Evolutionary conservation across 2,329 filamentous ascomycete species (phyloP).

Genomic region (Eutypa lata): DNA sequence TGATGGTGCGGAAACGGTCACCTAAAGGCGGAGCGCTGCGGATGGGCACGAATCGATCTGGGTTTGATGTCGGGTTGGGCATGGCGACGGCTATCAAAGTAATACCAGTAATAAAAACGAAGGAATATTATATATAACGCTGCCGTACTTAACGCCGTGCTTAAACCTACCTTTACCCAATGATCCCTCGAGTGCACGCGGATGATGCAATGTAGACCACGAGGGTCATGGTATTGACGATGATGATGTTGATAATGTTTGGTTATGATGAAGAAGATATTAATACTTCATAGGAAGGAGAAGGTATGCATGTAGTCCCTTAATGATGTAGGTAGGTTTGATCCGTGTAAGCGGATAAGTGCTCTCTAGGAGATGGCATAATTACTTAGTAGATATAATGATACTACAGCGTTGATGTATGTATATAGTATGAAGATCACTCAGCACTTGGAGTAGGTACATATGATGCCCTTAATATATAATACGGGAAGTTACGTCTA

Average conservation of each 20-base stretch:
- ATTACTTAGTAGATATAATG: too few species aligned
- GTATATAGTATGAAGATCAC: too few species aligned
- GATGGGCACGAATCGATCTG: slow-evolving; percentile 51
- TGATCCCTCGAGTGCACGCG: background rate
- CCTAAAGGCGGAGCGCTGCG: slow-evolving; percentile 33
- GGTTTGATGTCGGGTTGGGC: slow-evolving; percentile 19
- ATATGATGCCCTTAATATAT: too few species aligned
- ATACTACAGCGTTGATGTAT: too few species aligned
- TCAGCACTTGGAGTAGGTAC: too few species aligned
- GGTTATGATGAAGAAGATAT: background rate
- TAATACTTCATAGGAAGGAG: background rate
- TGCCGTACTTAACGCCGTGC: background rate
- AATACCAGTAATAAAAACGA: background rate
- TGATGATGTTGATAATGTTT: background rate
- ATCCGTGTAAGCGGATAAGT: too few species aligned
- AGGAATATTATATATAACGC: background rate
- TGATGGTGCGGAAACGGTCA: slow-evolving; percentile 46
- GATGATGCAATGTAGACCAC: background rate
- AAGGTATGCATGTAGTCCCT: background rate
- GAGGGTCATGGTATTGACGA: background rate
- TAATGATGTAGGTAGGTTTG: too few species aligned
- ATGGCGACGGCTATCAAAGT: slow-evolving; percentile 16
- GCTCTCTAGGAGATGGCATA: too few species aligned
- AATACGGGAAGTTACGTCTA: too few species aligned
- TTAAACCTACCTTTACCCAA: background rate